A percentile compares a stretch with the other conserved stretches of the same genome.
Conservation (phyloP, 2,329 filamentous ascomycete genomes). For the Dryadomyces sulphureus region DNA sequence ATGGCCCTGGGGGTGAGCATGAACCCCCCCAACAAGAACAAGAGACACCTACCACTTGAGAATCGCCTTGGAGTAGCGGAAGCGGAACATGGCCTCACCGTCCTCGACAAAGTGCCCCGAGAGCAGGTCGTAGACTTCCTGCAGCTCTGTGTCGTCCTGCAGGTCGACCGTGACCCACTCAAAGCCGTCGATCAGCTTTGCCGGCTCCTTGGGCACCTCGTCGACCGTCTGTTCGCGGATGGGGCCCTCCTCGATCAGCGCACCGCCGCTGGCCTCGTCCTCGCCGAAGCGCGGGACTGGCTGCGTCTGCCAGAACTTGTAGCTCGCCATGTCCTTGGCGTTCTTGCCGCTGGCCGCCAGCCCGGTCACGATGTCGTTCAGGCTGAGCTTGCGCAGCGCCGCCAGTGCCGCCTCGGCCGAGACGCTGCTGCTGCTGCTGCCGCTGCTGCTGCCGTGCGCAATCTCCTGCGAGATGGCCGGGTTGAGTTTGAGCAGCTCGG, state of each 20-base stretch:
- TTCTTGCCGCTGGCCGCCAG: conserved; percentile 71
- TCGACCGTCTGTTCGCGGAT: conserved; percentile 69
- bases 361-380: conserved; percentile 61
- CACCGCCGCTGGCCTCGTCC: conserved; percentile 14
- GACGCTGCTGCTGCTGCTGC: conserved; percentile 13
- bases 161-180: conserved; percentile 92
- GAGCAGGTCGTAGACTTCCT: conserved; percentile 83
- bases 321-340: conserved; percentile 87
- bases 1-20: conserved; percentile 51
- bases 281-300: conserved; percentile 76
- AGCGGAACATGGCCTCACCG: conserved; percentile 90
- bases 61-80: conserved; percentile 85
- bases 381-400: conserved; percentile 45
- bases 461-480: conserved; percentile 54
- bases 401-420: conserved; percentile 28
- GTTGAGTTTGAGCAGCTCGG: conserved; percentile 57
- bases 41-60: conserved; percentile 64
- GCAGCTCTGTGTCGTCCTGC: conserved; percentile 59
- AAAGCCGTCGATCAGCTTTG: conserved; percentile 65
- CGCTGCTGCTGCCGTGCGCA: conserved; percentile 12
- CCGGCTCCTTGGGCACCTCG: conserved; percentile 63
- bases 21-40: background rate
- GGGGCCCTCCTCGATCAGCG: conserved; percentile 57
- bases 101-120: conserved; percentile 96
- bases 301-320: conserved; percentile 98